Percentiles rank a stretch among this genome's conserved stretches.
phyloP scores from a whole-genome alignment of 352 stramenopile genomes.

The Aphanomyces euteiches region DNA sequence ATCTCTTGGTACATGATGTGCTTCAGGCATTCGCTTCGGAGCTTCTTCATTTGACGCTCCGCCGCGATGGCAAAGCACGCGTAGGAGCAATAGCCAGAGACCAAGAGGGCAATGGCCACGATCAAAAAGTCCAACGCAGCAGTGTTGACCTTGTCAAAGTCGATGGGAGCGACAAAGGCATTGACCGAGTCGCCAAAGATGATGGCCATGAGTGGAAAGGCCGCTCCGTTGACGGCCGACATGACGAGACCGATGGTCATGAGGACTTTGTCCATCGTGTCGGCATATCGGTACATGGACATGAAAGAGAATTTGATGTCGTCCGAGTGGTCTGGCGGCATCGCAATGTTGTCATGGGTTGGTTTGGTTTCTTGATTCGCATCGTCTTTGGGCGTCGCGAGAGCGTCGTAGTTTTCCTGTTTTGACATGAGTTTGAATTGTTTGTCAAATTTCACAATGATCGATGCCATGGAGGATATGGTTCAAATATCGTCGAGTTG shows the following conservation, averaged over 20 bases:
- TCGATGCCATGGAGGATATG: too few species aligned
- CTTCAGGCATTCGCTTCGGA: conserved; percentile 36
- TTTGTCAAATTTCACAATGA: too few species aligned
- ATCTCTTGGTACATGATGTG: conserved; percentile 50
- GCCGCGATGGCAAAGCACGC: conserved; percentile 38
- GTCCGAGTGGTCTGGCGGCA: too few species aligned
- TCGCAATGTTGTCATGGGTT: too few species aligned
- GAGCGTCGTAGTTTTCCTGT: conserved; percentile 35
- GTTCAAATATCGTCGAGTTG: too few species aligned
- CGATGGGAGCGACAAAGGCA: conserved; percentile 36
- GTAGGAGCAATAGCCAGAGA: conserved; percentile 41
- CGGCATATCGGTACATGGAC: background rate
- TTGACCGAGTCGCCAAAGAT: conserved; percentile 42
- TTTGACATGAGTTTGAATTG: conserved; percentile 3
- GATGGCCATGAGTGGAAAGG: conserved; percentile 43
- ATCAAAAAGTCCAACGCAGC: conserved; percentile 36
- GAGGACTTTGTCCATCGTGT: conserved; percentile 29
- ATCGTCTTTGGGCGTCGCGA: background rate
- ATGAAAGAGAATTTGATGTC: too few species aligned
- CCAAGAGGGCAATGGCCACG: conserved; percentile 39
- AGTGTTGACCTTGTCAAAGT: conserved; percentile 40
- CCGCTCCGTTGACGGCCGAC: conserved; percentile 38
- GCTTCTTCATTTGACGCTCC: conserved; percentile 45
- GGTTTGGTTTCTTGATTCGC: too few species aligned
- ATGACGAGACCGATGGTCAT: conserved; percentile 72